Conservation (phyloP, 371 early-diverging fungal species). For the Neoconidiobolus thromboides region DNA sequence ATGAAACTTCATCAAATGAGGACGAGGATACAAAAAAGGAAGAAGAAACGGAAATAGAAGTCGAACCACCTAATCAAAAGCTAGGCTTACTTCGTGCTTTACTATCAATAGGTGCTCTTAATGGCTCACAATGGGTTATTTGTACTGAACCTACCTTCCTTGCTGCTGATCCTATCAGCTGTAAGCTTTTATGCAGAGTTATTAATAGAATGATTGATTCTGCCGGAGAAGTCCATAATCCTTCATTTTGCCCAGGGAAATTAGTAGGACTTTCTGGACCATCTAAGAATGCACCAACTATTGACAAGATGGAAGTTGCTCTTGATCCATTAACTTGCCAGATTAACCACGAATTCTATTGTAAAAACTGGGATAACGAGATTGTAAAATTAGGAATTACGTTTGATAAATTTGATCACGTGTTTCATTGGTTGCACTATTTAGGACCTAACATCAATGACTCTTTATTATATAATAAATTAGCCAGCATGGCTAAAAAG, state of each 20-base stretch:
- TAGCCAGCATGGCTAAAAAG: neutral
- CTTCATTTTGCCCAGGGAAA: neutral
- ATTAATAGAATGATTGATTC: neutral
- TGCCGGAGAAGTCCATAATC: neutral
- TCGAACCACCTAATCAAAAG: neutral
- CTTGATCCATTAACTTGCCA: neutral
- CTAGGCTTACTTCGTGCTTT: neutral
- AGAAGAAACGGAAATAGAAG: neutral
- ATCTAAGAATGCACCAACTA: neutral
- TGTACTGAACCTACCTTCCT: neutral
- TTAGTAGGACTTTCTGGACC: neutral
- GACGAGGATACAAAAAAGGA: neutral
- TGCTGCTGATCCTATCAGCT: neutral
- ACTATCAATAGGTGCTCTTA: neutral
- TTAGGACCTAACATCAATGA: neutral
- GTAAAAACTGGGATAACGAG: neutral
- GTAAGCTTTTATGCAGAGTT: neutral
- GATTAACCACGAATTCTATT: neutral
- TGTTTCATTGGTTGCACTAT: neutral
- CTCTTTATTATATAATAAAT: neutral
- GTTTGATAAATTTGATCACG: neutral
- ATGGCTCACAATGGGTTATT: neutral
- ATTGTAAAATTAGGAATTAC: neutral
- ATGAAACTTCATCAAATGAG: neutral
- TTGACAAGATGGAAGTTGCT: neutral